A percentile compares a stretch with the other conserved stretches of the same genome.
phyloP scores from a whole-genome alignment of 257 asterid species.

The Cynanchum wilfordii region DNA sequence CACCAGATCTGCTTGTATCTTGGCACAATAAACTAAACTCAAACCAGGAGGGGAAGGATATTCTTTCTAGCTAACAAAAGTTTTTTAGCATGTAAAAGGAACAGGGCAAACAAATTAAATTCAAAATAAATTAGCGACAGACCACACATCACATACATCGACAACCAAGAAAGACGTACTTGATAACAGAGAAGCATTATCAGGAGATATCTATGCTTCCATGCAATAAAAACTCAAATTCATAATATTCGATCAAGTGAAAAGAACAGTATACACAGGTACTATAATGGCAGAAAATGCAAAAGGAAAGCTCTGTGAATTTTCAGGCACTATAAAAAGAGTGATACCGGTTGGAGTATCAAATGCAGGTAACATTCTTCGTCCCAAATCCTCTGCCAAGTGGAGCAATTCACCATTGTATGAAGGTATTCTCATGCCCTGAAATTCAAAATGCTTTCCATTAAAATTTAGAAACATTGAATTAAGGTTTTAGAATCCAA shows the following conservation, averaged over 20 bases:
- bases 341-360: constrained; percentile 96
- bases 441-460: constrained; percentile 22
- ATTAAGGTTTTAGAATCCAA: background rate
- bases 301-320: background rate
- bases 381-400: constrained; percentile 89
- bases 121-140: background rate
- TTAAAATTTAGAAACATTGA: constrained; percentile 9
- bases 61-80: background rate
- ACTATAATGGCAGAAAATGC: background rate
- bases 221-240: background rate
- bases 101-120: background rate
- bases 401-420: constrained; percentile 80
- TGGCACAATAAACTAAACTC: background rate
- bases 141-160: background rate
- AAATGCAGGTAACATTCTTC: constrained; percentile 94
- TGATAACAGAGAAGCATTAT: background rate
- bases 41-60: background rate
- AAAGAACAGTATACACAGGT: background rate
- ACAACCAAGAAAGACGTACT: background rate
- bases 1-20: background rate
- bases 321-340: background rate
- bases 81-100: background rate
- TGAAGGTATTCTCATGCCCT: constrained; percentile 95
- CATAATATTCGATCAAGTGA: background rate
- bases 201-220: background rate